These are phyloP conservation scores for Glycine latifolia DNA, from an alignment of 306 rosid species.

Conservation along the genomic window DNA sequence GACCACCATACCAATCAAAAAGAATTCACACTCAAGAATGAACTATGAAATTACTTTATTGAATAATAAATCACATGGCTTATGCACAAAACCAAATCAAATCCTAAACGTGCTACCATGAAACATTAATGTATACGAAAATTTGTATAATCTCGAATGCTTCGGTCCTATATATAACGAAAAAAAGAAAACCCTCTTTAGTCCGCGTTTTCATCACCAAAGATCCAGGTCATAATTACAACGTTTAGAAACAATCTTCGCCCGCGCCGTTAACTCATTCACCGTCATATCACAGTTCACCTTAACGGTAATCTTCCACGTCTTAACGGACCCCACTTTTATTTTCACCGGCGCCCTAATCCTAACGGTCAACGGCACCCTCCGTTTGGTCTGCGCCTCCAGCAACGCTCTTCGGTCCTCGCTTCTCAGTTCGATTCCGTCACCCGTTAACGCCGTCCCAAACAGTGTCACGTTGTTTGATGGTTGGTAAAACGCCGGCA, in stretches of 20 bases:
- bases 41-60: not conserved
- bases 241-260: conserved; percentile 57
- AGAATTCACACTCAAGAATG: not conserved
- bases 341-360: conserved; percentile 64
- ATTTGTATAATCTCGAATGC: not conserved
- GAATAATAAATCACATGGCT: not conserved
- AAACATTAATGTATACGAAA: not conserved
- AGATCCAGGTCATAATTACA: conserved; percentile 57
- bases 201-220: conserved; percentile 43
- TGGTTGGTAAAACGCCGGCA: conserved; percentile 78
- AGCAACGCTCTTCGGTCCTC: conserved; percentile 41
- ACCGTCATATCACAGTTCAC: conserved; percentile 65
- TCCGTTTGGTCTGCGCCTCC: conserved; percentile 50
- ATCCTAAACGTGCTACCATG: not conserved
- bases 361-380: conserved; percentile 59
- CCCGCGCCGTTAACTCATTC: conserved; percentile 56
- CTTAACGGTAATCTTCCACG: conserved; percentile 72
- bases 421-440: conserved; percentile 48
- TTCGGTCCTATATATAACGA: not conserved
- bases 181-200: not conserved
- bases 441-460: conserved; percentile 57
- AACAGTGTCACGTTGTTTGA: conserved; percentile 66
- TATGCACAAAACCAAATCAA: no score
- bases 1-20: not conserved
- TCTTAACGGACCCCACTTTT: conserved; percentile 62